Conservation (phyloP, 2,329 filamentous ascomycete species). For the Orbilia ellipsospora region DNA sequence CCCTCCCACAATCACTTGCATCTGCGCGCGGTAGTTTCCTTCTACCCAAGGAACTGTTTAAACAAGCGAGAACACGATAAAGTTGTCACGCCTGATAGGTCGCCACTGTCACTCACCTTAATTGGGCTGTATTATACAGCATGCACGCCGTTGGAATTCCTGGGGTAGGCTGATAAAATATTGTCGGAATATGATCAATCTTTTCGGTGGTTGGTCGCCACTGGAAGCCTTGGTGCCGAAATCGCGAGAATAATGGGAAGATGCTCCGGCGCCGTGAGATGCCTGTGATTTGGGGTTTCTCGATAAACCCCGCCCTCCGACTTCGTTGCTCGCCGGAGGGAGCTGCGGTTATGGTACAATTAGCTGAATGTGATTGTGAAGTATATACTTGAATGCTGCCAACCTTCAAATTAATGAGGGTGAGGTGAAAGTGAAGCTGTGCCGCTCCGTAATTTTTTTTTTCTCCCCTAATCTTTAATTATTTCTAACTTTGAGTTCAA, state of each 20-base stretch:
- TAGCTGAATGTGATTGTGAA: background rate
- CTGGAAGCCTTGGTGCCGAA: background rate
- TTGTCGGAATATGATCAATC: too few species aligned
- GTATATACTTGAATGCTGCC: conserved; percentile 7
- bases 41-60: conserved; percentile 4
- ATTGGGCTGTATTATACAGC: background rate
- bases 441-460: background rate
- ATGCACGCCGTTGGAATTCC: conserved; percentile 14
- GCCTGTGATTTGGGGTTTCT: background rate
- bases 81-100: conserved; percentile 7
- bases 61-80: background rate
- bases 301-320: conserved; percentile 5
- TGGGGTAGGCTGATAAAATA: conserved; percentile 3
- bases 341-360: too few species aligned
- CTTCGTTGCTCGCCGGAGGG: background rate
- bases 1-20: background rate
- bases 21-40: background rate
- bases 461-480: background rate
- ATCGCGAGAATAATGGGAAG: background rate
- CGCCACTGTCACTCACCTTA: background rate
- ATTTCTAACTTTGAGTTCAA: background rate
- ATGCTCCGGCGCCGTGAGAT: background rate
- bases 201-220: background rate
- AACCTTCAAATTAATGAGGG: background rate
- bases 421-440: background rate